Conservation (phyloP, 768 basidiomycete genomes). For the Roridomyces roridus region DNA sequence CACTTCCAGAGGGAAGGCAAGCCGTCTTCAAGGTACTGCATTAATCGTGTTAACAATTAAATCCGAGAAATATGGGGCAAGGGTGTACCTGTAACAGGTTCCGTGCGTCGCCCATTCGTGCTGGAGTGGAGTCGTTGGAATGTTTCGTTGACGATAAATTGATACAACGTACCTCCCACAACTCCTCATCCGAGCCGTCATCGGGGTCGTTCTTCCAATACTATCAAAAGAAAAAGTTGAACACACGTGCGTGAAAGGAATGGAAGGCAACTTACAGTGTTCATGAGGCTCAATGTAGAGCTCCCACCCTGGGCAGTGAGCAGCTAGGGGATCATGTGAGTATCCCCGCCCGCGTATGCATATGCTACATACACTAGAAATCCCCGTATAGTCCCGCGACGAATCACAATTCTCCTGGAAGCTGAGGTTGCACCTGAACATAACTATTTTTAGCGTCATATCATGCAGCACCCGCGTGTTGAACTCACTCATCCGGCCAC, state of each 20-base stretch:
- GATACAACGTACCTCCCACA: slow-evolving; percentile 54
- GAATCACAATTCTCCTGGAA: slow-evolving; percentile 48
- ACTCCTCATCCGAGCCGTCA: slow-evolving; percentile 44
- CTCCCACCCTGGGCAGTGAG: slow-evolving; percentile 47
- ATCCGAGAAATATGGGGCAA: no score
- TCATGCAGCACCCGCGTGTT: slow-evolving; percentile 29
- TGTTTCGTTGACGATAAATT: slow-evolving; percentile 36
- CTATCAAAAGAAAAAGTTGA: slow-evolving; percentile 17
- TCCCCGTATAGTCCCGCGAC: slow-evolving; percentile 51
- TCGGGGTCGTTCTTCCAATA: slow-evolving; percentile 49
- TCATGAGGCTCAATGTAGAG: slow-evolving; percentile 50
- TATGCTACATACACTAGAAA: slow-evolving; percentile 36
- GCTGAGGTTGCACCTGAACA: slow-evolving; percentile 53
- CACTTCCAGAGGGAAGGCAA: slow-evolving; percentile 42
- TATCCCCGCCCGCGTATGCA: not conserved
- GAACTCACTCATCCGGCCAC: slow-evolving; percentile 56
- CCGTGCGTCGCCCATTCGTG: slow-evolving; percentile 61
- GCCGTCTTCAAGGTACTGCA: slow-evolving; percentile 40
- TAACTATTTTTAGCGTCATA: slow-evolving; percentile 39
- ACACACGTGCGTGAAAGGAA: not conserved
- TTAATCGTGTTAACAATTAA: not conserved
- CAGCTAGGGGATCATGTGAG: slow-evolving; percentile 37
- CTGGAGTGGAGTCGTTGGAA: slow-evolving; percentile 29
- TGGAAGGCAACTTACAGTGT: slow-evolving; percentile 1
- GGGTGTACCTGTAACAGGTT: slow-evolving; percentile 27